Evolutionary conservation across 805 yeast genomes (phyloP), one percentile per base, ranked within the genome.

Genomic region (Kluyveromyces aestuarii): DNA sequence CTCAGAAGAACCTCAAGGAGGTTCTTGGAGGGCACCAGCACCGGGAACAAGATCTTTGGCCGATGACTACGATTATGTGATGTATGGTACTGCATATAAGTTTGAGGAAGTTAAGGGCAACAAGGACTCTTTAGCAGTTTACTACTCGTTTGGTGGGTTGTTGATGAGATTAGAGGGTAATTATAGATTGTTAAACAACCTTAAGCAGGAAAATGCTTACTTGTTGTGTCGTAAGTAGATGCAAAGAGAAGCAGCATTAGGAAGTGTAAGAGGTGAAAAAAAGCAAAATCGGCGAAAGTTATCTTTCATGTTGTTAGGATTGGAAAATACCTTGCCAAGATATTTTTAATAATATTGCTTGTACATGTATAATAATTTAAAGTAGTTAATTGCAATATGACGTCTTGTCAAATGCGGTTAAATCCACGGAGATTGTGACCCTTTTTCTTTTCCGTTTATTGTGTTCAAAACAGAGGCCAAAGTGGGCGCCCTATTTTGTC

Each of bases 81-180:
- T 93, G 98, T 82, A 90, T 66, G 99, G 99, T 48, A 89, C 96
- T 7, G 95, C 93, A 42, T 93, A 93, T 74, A 90, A 91, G 67
- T 93, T 93, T 63, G 96, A 91, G 66, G 99, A 93, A 70, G 79
- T 83, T 53, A 49, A 49, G 27, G 55, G 55, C 36, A 60, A 58
- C 40, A 66, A 70, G 50, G 87, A 82, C 61, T 73, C 72, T 55
- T 84, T 88, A 69, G 82, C 95, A 18, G 96, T 91, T 21, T 93
- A 88, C 64, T 87, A 88, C 50, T 91, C 98, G 2, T 93, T 90
- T 66, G 99, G 99, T 49, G 99, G 99, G 5, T 76, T 93, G 59
- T 75, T 93, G 58, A 77, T 91, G 81, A 84, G 97, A 62, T 74
- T 93, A 55, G 98, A 93, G 71, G 99, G 99, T 58, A 87, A 87